These are phyloP conservation scores for Rhodofomes roseus DNA, from an alignment of 1,284 basidiomycete genomes.

Conservation along the genomic window DNA sequence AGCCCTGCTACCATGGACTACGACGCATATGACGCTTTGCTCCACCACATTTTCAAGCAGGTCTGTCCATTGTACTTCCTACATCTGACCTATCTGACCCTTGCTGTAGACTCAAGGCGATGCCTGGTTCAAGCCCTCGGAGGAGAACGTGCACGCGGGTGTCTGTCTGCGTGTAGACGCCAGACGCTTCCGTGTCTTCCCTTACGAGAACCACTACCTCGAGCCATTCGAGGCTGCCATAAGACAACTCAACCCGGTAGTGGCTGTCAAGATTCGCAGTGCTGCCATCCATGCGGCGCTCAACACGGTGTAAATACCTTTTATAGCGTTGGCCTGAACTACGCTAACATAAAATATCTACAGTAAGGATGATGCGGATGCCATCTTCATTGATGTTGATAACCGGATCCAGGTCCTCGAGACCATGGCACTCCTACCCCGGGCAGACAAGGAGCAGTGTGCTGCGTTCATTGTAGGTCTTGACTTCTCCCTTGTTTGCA, in stretches of 20 bases:
- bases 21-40: conserved; percentile 67
- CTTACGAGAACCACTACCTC: conserved; percentile 58
- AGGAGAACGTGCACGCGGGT: conserved; percentile 66
- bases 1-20: conserved; percentile 52
- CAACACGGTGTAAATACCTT: conserved; percentile 50
- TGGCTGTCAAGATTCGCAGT: conserved; percentile 76
- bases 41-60: conserved; percentile 60
- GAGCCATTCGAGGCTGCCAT: conserved; percentile 72
- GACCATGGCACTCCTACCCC: conserved; percentile 55
- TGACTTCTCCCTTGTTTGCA: background rate
- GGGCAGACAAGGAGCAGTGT: conserved; percentile 79
- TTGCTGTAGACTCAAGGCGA: conserved; percentile 59
- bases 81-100: background rate
- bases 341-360: background rate
- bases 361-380: conserved; percentile 49
- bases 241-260: conserved; percentile 69
- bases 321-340: background rate
- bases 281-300: conserved; percentile 80
- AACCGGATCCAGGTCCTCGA: conserved; percentile 68
- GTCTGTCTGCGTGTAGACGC: conserved; percentile 65
- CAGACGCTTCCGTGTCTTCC: conserved; percentile 63
- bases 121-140: conserved; percentile 73
- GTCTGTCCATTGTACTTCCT: conserved; percentile 25
- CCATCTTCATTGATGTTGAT: conserved; percentile 52
- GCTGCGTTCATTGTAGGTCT: conserved; percentile 73